A percentile compares a stretch with the other conserved stretches of the same genome.
These are phyloP conservation scores for Pseudogymnoascus sp. DNA, from an alignment of 2,329 filamentous ascomycete species.

Conservation along the genomic window DNA sequence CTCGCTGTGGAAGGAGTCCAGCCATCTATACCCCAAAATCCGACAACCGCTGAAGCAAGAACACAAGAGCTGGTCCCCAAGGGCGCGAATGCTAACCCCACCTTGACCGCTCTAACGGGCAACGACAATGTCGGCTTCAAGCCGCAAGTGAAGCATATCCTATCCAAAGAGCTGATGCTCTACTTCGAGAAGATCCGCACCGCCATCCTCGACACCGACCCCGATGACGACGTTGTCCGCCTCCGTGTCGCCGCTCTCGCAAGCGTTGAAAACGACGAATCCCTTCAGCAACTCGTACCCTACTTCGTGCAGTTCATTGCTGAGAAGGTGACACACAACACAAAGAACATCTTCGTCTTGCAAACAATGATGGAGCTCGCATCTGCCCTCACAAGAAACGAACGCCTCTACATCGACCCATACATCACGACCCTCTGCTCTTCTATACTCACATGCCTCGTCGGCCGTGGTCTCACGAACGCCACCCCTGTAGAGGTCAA, in stretches of 20 bases:
- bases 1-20: slow-evolving; percentile 95
- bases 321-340: slow-evolving; percentile 88
- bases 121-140: slow-evolving; percentile 78
- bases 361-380: slow-evolving; percentile 89
- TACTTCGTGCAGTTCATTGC: slow-evolving; percentile 96
- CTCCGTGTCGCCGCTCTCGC: slow-evolving; percentile 79
- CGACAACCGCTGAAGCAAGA: slow-evolving; percentile 74
- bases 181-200: slow-evolving; percentile 95
- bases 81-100: slow-evolving; percentile 78
- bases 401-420: slow-evolving; percentile 63
- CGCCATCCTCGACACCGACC: slow-evolving; percentile 79
- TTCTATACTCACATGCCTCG: slow-evolving; percentile 82
- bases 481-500: slow-evolving; percentile 45
- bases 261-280: slow-evolving; percentile 80
- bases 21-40: slow-evolving; percentile 92
- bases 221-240: slow-evolving; percentile 64
- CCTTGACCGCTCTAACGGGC: slow-evolving; percentile 73
- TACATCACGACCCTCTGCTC: slow-evolving; percentile 65
- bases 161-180: slow-evolving; percentile 90
- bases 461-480: slow-evolving; percentile 61
- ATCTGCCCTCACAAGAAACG: slow-evolving; percentile 75
- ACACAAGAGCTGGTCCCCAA: slow-evolving; percentile 83
- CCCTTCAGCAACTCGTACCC: slow-evolving; percentile 87
- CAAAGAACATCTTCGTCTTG: slow-evolving; percentile 83
- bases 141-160: slow-evolving; percentile 87